Base-by-base conservation (phyloP, 2,329 filamentous ascomycete genomes). In the Huntiella bhutanensis region DNA sequence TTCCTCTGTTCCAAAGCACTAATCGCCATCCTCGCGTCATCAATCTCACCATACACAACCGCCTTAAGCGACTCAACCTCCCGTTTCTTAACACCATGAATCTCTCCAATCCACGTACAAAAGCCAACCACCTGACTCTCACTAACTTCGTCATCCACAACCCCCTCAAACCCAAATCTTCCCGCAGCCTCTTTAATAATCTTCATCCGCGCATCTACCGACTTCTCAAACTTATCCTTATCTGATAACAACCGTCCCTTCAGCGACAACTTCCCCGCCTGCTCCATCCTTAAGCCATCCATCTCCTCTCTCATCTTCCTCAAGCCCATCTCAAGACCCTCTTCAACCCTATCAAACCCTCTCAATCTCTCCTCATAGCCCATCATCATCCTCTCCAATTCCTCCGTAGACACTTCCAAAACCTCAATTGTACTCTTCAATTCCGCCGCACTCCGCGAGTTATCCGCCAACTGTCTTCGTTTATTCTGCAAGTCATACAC, bases 161-260 rank as follows among this genome's bases (percentile, higher is more conserved):
- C 94, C 0, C 87, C 87, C 33, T 84, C 79, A 51, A 98, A 82
- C 49, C 75, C 77, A 59, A 94, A 82, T 19, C 69, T 69, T 40
- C 75, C 70, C 12, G 88, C 85, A 34, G 83, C 77, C 48, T 87
- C 78, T 52, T 78, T 84, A 47, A 95, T 76, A 59, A 93, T 71
- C 7, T 72, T 69, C 55, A 80, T 70, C 35, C 88, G 80, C 39
- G 73, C 67, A 53, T 75, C 67, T 3, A 94, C 59, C 53, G 95
- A 82, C 3, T 80, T 75, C 57, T 95, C 84, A 57, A 91, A 84
- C 55, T 81, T 83, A 51, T 83, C 80, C 62, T 88, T 86, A 57
- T 94, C 80, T 2, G 87, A 88, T 59, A 91, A 75, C 54, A 80
- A 77, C 53, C 80, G 83, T 38, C 88, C 88, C 54, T 76, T 70